These are phyloP conservation scores for Trichoderma asperelloides DNA, from an alignment of 495 filamentous ascomycete genomes.

Conservation along the genomic window DNA sequence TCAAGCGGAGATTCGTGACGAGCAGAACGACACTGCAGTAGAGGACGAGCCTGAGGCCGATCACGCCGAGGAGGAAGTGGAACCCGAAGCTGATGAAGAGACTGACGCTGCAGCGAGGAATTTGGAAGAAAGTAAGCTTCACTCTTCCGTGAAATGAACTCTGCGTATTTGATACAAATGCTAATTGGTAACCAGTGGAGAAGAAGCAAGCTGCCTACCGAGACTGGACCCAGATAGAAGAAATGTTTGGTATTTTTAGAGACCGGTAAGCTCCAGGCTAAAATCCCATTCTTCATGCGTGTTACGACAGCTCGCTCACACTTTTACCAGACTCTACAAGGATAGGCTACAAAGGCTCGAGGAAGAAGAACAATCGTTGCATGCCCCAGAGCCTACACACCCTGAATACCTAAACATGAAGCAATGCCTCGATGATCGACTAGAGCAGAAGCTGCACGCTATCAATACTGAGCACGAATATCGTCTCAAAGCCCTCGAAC, in stretches of 20 bases:
- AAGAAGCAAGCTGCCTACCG: slow-evolving; percentile 77
- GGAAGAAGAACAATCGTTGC: slow-evolving; percentile 75
- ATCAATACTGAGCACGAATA: slow-evolving; percentile 64
- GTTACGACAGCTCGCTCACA: slow-evolving; percentile 3
- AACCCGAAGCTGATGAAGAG: slow-evolving; percentile 43
- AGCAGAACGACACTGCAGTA: slow-evolving; percentile 19
- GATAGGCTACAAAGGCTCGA: slow-evolving; percentile 75
- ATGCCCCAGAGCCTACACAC: slow-evolving; percentile 67
- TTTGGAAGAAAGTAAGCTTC: slow-evolving; percentile 68
- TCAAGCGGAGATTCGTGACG: slow-evolving; percentile 22
- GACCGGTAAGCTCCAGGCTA: slow-evolving; percentile 71
- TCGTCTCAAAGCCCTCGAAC: slow-evolving; percentile 60
- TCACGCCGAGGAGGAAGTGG: slow-evolving; percentile 37
- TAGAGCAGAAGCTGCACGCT: slow-evolving; percentile 67
- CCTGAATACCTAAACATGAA: slow-evolving; percentile 81
- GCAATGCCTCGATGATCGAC: slow-evolving; percentile 69
- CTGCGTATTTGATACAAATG: slow-evolving; percentile 1
- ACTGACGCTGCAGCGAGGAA: slow-evolving; percentile 45
- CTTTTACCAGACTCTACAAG: slow-evolving; percentile 60
- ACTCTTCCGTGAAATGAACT: background rate
- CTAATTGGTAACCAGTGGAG: slow-evolving; percentile 52
- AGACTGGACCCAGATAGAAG: slow-evolving; percentile 66
- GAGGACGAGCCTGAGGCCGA: slow-evolving; percentile 26
- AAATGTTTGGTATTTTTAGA: slow-evolving; percentile 72
- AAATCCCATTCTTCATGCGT: background rate